These are phyloP conservation scores for Camillea tinctor DNA, from an alignment of 2,329 filamentous ascomycete genomes.

Conservation along the genomic window DNA sequence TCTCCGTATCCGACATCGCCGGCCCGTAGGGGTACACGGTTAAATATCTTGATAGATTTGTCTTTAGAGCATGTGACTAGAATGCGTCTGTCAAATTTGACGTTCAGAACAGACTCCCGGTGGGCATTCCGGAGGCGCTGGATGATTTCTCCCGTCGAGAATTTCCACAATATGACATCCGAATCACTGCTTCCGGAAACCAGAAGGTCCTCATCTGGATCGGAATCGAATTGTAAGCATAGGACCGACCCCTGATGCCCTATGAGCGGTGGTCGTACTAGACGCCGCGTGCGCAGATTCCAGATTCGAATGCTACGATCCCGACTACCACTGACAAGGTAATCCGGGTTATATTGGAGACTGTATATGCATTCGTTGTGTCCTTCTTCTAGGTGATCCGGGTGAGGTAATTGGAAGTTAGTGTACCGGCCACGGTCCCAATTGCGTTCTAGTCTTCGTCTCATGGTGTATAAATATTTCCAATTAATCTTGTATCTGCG, in stretches of 20 bases:
- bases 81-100: conserved; percentile 87
- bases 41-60: conserved; percentile 96
- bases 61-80: conserved; percentile 97
- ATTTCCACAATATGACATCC: conserved; percentile 86
- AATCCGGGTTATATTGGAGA: conserved; percentile 82
- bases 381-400: conserved; percentile 73
- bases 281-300: conserved; percentile 77
- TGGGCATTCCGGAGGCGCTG: conserved; percentile 77
- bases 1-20: conserved; percentile 58
- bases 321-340: conserved; percentile 88
- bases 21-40: conserved; percentile 65
- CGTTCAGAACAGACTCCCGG: conserved; percentile 86
- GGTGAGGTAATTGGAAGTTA: conserved; percentile 90
- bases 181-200: conserved; percentile 94
- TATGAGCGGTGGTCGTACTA: conserved; percentile 69
- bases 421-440: conserved; percentile 81
- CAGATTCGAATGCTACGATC: conserved; percentile 87
- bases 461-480: conserved; percentile 89
- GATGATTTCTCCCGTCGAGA: conserved; percentile 83
- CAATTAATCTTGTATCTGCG: conserved; percentile 73
- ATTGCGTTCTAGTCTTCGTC: conserved; percentile 80
- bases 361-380: conserved; percentile 94
- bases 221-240: conserved; percentile 91
- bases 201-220: conserved; percentile 84
- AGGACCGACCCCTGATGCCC: conserved; percentile 86